phyloP scores from a whole-genome alignment of 345 rosid species.

The Chamaenerion angustifolium region DNA sequence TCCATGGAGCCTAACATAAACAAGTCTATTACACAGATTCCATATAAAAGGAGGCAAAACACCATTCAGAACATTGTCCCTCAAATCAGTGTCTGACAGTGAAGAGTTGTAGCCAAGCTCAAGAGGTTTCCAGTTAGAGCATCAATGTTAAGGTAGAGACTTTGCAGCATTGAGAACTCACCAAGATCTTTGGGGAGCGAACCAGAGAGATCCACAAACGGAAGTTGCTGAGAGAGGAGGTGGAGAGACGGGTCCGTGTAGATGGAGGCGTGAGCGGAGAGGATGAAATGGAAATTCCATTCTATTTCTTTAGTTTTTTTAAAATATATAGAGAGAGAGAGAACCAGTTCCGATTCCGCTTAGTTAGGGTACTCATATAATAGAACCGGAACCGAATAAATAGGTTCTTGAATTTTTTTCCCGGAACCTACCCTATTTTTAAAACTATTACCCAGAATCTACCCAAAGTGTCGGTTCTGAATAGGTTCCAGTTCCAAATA shows the following conservation, averaged over 20 bases:
- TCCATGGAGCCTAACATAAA: constrained; percentile 49
- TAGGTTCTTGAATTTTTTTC: too few species aligned
- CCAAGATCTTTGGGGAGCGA: constrained; percentile 81
- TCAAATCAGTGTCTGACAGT: constrained; percentile 64
- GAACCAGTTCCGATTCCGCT: too few species aligned
- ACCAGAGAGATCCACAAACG: constrained; percentile 91
- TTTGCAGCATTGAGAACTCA: constrained; percentile 76
- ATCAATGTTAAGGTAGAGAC: constrained; percentile 65
- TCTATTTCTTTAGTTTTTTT: too few species aligned
- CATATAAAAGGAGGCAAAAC: constrained; percentile 73
- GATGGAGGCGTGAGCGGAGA: constrained; percentile 47
- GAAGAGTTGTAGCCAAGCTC: constrained; percentile 92
- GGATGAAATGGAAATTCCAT: too few species aligned
- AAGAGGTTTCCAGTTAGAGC: constrained; percentile 72
- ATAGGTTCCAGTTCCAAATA: too few species aligned
- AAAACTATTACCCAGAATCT: too few species aligned
- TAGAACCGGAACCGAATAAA: too few species aligned
- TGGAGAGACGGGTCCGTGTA: constrained; percentile 61
- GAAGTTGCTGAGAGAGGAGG: constrained; percentile 71
- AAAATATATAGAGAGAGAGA: too few species aligned
- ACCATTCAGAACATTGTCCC: constrained; percentile 46
- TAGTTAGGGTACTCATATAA: too few species aligned
- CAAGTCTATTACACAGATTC: constrained; percentile 80
- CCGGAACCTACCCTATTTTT: too few species aligned
- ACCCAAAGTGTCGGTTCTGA: too few species aligned